Conservation (phyloP, 163 green algal genomes). For the Chlorella variabilis region DNA sequence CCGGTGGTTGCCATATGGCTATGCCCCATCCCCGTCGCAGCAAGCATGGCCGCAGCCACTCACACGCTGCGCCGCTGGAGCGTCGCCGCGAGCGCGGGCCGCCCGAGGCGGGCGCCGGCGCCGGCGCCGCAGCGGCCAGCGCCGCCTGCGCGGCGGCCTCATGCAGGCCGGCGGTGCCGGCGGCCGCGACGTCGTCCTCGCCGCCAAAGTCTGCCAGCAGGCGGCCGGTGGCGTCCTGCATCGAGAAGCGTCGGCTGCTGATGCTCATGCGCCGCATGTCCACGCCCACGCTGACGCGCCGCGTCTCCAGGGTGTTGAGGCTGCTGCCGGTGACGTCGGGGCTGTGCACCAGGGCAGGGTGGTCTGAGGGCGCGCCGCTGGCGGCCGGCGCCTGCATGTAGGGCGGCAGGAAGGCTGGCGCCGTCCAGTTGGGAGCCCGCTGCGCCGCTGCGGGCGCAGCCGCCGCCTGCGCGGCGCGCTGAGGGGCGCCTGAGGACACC, state of each 20-base stretch:
- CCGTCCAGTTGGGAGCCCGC: slow-evolving; percentile 30
- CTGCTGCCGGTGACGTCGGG: slow-evolving; percentile 44
- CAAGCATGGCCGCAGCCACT: no score
- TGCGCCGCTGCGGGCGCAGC: neutral
- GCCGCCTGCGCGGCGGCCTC: neutral
- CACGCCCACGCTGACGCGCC: slow-evolving; percentile 35
- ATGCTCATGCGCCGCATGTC: slow-evolving; percentile 46
- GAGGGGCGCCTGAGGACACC: neutral
- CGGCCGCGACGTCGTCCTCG: neutral
- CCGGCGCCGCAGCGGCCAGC: neutral
- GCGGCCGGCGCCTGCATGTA: slow-evolving; percentile 36
- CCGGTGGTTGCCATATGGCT: no score
- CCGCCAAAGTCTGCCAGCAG: slow-evolving; percentile 45
- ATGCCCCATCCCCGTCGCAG: no score
- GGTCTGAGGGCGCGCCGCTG: slow-evolving; percentile 26
- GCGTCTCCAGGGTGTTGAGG: slow-evolving; percentile 44
- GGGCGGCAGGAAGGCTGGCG: slow-evolving; percentile 50
- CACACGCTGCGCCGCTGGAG: slow-evolving; percentile 32
- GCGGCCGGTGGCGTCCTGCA: slow-evolving; percentile 43
- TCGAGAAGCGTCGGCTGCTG: slow-evolving; percentile 28
- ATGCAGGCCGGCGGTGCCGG: neutral
- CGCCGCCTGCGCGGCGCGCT: neutral
- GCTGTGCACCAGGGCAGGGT: slow-evolving; percentile 49
- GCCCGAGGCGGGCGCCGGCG: neutral
- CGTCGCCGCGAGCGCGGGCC: neutral